Percentiles rank a stretch among this genome's conserved stretches.
Evolutionary conservation across 805 yeast species (phyloP).

Genomic region (Candida loeiensis): DNA sequence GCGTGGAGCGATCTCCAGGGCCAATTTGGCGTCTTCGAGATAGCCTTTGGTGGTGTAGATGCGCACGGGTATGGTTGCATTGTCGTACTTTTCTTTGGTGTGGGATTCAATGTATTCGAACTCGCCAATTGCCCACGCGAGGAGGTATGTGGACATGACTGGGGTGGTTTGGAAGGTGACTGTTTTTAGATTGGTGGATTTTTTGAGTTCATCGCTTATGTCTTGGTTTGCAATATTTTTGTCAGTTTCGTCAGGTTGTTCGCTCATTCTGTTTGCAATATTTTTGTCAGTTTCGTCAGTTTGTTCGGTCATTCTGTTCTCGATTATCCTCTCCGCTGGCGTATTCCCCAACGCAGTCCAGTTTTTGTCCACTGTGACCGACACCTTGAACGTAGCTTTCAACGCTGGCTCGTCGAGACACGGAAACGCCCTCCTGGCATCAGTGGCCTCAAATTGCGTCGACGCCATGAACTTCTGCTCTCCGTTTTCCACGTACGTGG

Average conservation of each 20-base stretch:
- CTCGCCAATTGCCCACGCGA: conserved; percentile 59
- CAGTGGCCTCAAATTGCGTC: conserved; percentile 59
- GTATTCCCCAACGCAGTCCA: conserved; percentile 47
- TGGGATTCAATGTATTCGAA: conserved; percentile 50
- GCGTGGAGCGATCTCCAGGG: conserved; percentile 45
- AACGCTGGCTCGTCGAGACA: conserved; percentile 55
- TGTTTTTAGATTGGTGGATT: no score
- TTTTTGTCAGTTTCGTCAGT: no score
- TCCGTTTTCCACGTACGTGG: conserved; percentile 41
- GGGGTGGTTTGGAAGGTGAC: conserved; percentile 48
- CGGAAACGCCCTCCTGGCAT: conserved; percentile 57
- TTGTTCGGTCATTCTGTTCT: conserved; percentile 11
- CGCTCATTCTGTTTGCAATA: no score
- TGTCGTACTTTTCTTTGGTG: conserved; percentile 35
- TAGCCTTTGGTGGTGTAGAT: conserved; percentile 53
- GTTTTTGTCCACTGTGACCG: conserved; percentile 26
- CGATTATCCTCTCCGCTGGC: conserved; percentile 33
- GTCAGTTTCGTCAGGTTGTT: no score
- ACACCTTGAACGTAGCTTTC: conserved; percentile 54
- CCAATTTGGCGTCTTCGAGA: conserved; percentile 44
- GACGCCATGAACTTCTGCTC: conserved; percentile 39
- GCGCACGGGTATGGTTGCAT: conserved; percentile 46
- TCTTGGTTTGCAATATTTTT: no score
- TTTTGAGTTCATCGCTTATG: no score
- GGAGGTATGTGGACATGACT: conserved; percentile 51